Base-by-base conservation (phyloP, 768 basidiomycete genomes). In the Mycena filopes region DNA sequence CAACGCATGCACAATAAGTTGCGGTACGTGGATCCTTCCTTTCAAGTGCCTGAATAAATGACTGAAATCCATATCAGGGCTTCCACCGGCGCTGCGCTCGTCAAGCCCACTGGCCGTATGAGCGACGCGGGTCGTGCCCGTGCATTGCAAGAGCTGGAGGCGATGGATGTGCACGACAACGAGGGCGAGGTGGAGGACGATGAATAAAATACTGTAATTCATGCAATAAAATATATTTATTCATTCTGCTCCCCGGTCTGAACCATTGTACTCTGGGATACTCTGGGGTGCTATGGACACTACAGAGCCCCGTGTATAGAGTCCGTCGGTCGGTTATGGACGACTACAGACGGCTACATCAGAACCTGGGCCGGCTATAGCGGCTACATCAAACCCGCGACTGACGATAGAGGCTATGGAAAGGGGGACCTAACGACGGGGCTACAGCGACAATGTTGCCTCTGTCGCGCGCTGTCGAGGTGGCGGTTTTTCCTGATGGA, bases 1-100 rank as follows among this genome's bases (percentile, higher is more conserved):
- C 64, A 60, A n/a, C 41, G 20, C 12, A 43, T 60, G 42, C 64
- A 65, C n/a, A 58, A 65, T 25, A 11, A 41, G 1, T 49, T 43
- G 43, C 56, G 58, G 64, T 65, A 55, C 31, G 51, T 63, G 9
- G 33, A 12, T 12, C 13, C 10, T 25, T 13, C 21, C 5, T 40
- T 21, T 48, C 8, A 23, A 5, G 5, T 2, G 33, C 15, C 15
- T 11, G 15, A 15, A 28, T 43, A 4, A n/a, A 18, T 26, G 26
- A 7, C 47, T 41, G 12, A 50, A 45, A 33, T 13, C 46, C 2
- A 7, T 31, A 12, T 40, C 18, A 65, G 63, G 1, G 28, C 56
- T 12, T 20, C 42, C 2, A 46, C 55, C 4, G 63, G 63, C 20
- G 50, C 56, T 3, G 50, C 56, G 0, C 50, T 26, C 13, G 31